A percentile compares a stretch with the other conserved stretches of the same genome.
phyloP scores from a whole-genome alignment of 257 asterid species.

The Nicotiana paniculata region DNA sequence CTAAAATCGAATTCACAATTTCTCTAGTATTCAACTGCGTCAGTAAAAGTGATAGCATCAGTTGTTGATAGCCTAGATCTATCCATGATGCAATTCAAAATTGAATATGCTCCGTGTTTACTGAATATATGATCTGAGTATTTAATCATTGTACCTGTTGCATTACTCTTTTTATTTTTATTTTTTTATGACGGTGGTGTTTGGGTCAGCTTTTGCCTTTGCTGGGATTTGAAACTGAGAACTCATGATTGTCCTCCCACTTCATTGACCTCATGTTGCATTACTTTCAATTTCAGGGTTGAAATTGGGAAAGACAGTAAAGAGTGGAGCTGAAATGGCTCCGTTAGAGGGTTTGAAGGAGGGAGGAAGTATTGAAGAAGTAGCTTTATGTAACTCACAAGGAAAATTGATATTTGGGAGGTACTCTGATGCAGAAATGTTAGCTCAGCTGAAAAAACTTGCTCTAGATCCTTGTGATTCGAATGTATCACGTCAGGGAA shows the following conservation, averaged over 20 bases:
- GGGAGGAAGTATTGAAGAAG: constrained; percentile 17
- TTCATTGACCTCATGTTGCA: too few species aligned
- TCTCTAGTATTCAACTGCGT: too few species aligned
- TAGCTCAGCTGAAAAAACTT: constrained; percentile 45
- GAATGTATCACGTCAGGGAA: constrained; percentile 23
- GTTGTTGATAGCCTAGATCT: not conserved
- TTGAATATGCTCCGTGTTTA: not conserved
- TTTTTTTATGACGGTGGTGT: too few species aligned
- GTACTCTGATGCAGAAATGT: constrained; percentile 47
- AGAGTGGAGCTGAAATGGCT: constrained; percentile 26
- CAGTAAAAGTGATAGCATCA: not conserved
- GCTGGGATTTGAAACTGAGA: too few species aligned
- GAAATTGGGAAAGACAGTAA: not conserved
- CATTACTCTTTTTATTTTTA: too few species aligned
- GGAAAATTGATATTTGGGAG: constrained; percentile 44
- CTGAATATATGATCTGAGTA: not conserved
- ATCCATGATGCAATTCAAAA: not conserved
- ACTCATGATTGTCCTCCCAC: too few species aligned
- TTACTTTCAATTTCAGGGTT: constrained; percentile 25
- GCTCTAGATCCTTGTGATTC: constrained; percentile 57
- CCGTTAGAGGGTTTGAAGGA: constrained; percentile 23
- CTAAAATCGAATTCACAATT: not conserved
- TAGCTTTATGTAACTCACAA: constrained; percentile 2
- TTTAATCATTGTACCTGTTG: not conserved
- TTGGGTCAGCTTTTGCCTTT: too few species aligned